These are phyloP conservation scores for Phycomyces nitens DNA, from an alignment of 192 early-diverging fungal species.

Conservation along the genomic window DNA sequence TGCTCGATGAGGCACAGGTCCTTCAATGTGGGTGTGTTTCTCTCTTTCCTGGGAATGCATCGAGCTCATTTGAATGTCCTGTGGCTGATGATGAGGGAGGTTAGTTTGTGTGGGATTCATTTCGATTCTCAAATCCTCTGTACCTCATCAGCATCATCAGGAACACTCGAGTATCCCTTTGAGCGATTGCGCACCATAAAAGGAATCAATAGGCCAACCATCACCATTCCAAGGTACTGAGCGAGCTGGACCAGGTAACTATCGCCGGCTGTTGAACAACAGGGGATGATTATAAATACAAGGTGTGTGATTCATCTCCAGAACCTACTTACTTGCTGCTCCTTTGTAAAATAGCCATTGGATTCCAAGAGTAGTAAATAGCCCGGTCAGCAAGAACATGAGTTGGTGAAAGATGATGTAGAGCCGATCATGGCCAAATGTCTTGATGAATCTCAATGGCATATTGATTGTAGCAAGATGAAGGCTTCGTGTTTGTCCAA, in stretches of 20 bases:
- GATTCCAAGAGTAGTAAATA: conserved; percentile 48
- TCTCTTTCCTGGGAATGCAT: not conserved
- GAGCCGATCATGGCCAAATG: not conserved
- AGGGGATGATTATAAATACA: too few relatives aligned
- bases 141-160: conserved; percentile 16
- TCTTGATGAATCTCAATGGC: too few relatives aligned
- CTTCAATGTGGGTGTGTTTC: conserved; percentile 15
- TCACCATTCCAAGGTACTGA: conserved; percentile 39
- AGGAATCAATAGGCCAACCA: conserved; percentile 38
- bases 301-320: too few relatives aligned
- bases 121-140: not conserved
- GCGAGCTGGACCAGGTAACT: conserved; percentile 32
- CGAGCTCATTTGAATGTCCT: conserved; percentile 1
- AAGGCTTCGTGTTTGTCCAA: too few relatives aligned
- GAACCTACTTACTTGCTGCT: conserved; percentile 50
- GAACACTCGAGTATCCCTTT: conserved; percentile 13
- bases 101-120: not conserved
- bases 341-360: conserved; percentile 61
- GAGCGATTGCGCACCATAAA: conserved; percentile 12
- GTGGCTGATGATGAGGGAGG: not conserved
- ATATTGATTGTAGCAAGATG: too few relatives aligned
- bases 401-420: conserved; percentile 38
- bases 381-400: conserved; percentile 46
- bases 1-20: conserved; percentile 24
- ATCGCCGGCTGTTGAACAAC: conserved; percentile 30